Conservation (phyloP, 805 yeast species). For the Tetrapisispora taiwanensis region DNA sequence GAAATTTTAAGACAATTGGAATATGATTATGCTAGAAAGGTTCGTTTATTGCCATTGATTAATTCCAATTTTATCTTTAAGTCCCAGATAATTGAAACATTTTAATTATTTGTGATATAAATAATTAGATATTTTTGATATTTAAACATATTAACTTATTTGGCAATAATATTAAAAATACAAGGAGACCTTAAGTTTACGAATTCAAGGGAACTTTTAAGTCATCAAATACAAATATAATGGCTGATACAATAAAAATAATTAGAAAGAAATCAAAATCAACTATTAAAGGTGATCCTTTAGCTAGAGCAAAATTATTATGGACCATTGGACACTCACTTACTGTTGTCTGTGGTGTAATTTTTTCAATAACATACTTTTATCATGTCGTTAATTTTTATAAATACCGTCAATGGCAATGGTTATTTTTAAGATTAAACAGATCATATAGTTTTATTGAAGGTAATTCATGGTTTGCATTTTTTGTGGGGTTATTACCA, state of each 20-base stretch:
- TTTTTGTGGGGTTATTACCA: conserved; percentile 32
- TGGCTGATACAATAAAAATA: conserved; percentile 17
- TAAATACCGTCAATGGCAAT: conserved; percentile 28
- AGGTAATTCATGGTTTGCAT: conserved; percentile 18
- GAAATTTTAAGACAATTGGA: too few species aligned
- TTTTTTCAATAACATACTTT: conserved; percentile 20
- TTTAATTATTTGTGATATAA: too few species aligned
- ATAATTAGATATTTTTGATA: too few species aligned
- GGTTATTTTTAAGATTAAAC: conserved; percentile 22
- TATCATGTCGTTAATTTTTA: conserved; percentile 19
- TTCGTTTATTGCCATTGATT: neutral
- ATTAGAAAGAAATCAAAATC: conserved; percentile 17
- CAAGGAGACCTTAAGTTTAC: neutral
- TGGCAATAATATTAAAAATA: too few species aligned
- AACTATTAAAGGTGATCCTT: conserved; percentile 14
- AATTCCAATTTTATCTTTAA: too few species aligned
- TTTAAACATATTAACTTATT: too few species aligned
- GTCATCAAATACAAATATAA: neutral
- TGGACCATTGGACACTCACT: conserved; percentile 26
- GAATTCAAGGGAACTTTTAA: neutral
- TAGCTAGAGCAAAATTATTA: conserved; percentile 15
- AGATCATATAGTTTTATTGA: conserved; percentile 11
- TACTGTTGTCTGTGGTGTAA: conserved; percentile 19
- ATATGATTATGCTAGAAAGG: neutral
- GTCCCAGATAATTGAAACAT: too few species aligned